A percentile compares a stretch with the other conserved stretches of the same genome.
These are phyloP conservation scores for Fusarium phyllophilum DNA, from an alignment of 2,329 filamentous ascomycete genomes.

Conservation along the genomic window DNA sequence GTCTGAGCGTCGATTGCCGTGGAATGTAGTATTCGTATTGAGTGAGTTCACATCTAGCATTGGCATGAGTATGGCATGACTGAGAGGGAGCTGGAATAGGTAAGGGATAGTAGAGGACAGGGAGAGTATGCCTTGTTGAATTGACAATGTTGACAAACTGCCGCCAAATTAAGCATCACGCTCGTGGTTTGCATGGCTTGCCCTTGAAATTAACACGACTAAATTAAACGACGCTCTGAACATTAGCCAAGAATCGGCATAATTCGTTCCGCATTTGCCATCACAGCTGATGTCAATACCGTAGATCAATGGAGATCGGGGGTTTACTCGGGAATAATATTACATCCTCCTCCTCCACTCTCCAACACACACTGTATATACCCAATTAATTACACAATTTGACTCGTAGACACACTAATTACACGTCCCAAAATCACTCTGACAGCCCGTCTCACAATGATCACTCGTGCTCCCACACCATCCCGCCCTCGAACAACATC, in stretches of 20 bases:
- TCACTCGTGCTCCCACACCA: slow-evolving; percentile 54
- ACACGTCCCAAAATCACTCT: slow-evolving; percentile 47
- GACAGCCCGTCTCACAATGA: slow-evolving; percentile 54
- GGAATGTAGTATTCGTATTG: background rate
- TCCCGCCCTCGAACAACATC: slow-evolving; percentile 46
- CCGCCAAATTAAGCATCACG: background rate
- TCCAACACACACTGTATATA: background rate
- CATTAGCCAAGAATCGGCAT: background rate
- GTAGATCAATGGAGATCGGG: background rate
- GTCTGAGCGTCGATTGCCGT: background rate
- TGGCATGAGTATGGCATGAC: no score
- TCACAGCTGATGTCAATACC: no score
- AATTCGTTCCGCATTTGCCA: slow-evolving; percentile 1
- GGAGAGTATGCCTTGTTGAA: background rate
- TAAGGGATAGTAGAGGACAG: no score
- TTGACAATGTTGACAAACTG: background rate
- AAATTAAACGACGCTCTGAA: background rate
- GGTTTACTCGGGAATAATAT: slow-evolving; percentile 1
- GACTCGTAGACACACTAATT: background rate
- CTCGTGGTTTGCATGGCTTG: slow-evolving; percentile 3
- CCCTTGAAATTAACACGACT: slow-evolving; percentile 21
- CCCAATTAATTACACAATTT: background rate
- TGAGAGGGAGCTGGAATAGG: background rate
- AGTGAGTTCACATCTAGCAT: background rate
- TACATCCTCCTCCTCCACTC: background rate